These are phyloP conservation scores for Protea cynaroides DNA, from an alignment of 164 flowering plant species.

Conservation along the genomic window DNA sequence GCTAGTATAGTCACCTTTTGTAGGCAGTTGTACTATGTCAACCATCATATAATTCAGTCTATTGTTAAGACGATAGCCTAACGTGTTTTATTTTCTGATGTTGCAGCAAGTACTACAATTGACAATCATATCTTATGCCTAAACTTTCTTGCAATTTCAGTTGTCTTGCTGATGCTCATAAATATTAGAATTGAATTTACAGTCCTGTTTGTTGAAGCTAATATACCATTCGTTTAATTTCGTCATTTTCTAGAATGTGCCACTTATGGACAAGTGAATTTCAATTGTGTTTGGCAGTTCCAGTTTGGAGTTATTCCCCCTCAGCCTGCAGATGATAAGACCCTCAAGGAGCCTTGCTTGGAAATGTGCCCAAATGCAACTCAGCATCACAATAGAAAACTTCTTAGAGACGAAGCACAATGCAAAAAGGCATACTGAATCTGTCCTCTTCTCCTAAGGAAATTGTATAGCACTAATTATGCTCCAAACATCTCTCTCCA, in stretches of 20 bases:
- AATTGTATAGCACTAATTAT: no score
- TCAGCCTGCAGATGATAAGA: slow-evolving; percentile 43
- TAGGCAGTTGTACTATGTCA: not conserved
- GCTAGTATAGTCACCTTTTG: not conserved
- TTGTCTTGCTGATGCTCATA: not conserved
- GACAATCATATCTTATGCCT: not conserved
- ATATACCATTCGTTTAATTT: not conserved
- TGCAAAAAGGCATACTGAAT: slow-evolving; percentile 54
- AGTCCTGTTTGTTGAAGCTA: not conserved
- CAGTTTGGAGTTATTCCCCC: slow-evolving; percentile 73
- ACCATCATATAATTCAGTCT: not conserved
- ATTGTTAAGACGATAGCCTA: no score
- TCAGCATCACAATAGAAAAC: slow-evolving; percentile 38
- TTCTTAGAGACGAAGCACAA: slow-evolving; percentile 10
- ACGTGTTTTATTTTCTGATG: not conserved
- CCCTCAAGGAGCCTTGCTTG: slow-evolving; percentile 71
- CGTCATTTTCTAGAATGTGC: not conserved
- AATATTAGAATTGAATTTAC: not conserved
- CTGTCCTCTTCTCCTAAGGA: not conserved
- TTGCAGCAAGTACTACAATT: not conserved
- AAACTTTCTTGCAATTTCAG: not conserved
- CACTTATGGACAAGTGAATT: not conserved
- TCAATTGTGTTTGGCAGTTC: slow-evolving; percentile 43
- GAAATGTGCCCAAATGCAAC: slow-evolving; percentile 64
- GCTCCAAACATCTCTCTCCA: no score